Evolutionary conservation across 1,284 basidiomycete genomes (phyloP).

Genomic region (Irpex lacteus): DNA sequence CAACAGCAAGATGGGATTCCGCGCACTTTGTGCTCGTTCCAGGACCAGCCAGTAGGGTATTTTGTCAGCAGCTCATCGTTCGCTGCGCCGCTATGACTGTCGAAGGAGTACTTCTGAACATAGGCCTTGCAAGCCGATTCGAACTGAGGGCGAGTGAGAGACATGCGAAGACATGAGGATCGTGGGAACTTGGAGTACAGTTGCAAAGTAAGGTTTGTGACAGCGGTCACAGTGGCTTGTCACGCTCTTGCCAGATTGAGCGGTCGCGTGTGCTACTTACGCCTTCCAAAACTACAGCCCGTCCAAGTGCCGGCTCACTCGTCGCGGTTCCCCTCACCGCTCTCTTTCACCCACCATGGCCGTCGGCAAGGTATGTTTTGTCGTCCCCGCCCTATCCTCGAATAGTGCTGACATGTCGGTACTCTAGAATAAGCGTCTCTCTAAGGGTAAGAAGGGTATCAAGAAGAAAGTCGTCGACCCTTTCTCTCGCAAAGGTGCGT

Average conservation of each 20-base stretch:
- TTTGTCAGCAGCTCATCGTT: slow-evolving; percentile 6
- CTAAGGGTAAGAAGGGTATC: slow-evolving; percentile 99
- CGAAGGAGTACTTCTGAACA: slow-evolving; percentile 30
- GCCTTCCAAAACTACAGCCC: slow-evolving; percentile 44
- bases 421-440: slow-evolving; percentile 93
- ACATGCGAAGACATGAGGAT: slow-evolving; percentile 41
- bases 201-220: slow-evolving; percentile 30
- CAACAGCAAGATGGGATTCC: slow-evolving; percentile 19
- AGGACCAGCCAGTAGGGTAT: slow-evolving; percentile 41
- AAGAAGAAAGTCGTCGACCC: slow-evolving; percentile 99
- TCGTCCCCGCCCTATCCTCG: background rate
- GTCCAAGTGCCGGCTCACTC: slow-evolving; percentile 48
- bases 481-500: slow-evolving; percentile 95
- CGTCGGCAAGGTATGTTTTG: slow-evolving; percentile 79
- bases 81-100: slow-evolving; percentile 4
- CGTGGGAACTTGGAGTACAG: slow-evolving; percentile 39
- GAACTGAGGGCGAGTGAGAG: slow-evolving; percentile 60
- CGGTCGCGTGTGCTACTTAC: slow-evolving; percentile 6
- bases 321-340: slow-evolving; percentile 43
- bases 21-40: slow-evolving; percentile 53
- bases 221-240: slow-evolving; percentile 13
- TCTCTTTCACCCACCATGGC: slow-evolving; percentile 65
- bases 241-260: slow-evolving; percentile 6
- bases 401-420: slow-evolving; percentile 10
- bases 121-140: slow-evolving; percentile 58